Percentiles rank a stretch among this genome's conserved stretches.
These are phyloP conservation scores for Podospora pseudoanserina DNA, from an alignment of 495 filamentous ascomycete genomes.

Conservation along the genomic window DNA sequence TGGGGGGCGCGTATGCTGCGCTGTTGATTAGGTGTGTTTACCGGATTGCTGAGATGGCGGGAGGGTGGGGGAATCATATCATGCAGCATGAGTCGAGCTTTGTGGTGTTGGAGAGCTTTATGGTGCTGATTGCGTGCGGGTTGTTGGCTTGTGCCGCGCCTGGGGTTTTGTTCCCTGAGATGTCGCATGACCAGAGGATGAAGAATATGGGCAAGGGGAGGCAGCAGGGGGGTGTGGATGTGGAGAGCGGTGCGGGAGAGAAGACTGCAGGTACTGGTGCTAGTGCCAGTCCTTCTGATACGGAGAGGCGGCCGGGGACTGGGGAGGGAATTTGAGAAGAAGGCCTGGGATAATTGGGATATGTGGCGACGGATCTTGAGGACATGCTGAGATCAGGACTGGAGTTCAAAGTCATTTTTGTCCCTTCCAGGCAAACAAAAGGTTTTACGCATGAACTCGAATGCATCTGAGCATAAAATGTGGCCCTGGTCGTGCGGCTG, in stretches of 20 bases:
- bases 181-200: slow-evolving; percentile 23
- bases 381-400: too few species aligned
- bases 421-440: too few species aligned
- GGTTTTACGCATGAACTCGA: too few species aligned
- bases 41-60: slow-evolving; percentile 64
- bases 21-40: slow-evolving; percentile 68
- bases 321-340: not conserved
- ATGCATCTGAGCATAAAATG: too few species aligned
- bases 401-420: too few species aligned
- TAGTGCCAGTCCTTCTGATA: slow-evolving; percentile 7
- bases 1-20: slow-evolving; percentile 54
- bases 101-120: slow-evolving; percentile 55
- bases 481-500: not conserved
- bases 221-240: not conserved
- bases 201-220: not conserved
- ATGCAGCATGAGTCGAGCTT: slow-evolving; percentile 66
- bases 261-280: slow-evolving; percentile 1
- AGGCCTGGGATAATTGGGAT: too few species aligned
- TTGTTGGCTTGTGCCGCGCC: slow-evolving; percentile 38
- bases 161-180: slow-evolving; percentile 41
- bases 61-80: slow-evolving; percentile 62
- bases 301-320: not conserved
- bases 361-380: too few species aligned
- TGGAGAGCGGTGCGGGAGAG: not conserved
- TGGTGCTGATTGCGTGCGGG: slow-evolving; percentile 38